Conservation (phyloP, 192 early-diverging fungal species). For the Obelidium mucronatum region DNA sequence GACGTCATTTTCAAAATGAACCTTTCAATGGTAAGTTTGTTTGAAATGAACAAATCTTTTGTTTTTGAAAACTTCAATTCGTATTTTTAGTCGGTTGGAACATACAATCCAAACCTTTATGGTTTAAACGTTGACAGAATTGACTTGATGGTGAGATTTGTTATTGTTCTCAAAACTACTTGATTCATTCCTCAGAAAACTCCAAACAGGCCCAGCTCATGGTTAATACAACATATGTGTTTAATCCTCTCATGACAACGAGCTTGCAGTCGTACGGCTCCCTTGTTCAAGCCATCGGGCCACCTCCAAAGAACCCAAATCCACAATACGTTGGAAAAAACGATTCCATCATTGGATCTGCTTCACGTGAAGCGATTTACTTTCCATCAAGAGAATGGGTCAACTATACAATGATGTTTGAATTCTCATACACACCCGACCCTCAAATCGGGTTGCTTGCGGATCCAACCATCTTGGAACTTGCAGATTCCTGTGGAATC, state of each 20-base stretch:
- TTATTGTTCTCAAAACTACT: neutral
- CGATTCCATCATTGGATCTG: conserved; percentile 14
- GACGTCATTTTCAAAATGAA: neutral
- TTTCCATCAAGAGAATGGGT: conserved; percentile 23
- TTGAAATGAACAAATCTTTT: neutral
- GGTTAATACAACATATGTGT: conserved; percentile 23
- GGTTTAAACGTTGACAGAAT: conserved; percentile 23
- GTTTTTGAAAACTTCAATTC: neutral
- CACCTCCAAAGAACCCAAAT: neutral
- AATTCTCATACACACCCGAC: conserved; percentile 30
- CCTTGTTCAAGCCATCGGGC: conserved; percentile 3
- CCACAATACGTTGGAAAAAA: neutral
- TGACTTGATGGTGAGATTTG: conserved; percentile 6
- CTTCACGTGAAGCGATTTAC: neutral
- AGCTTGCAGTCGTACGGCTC: neutral
- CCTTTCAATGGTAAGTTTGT: no score
- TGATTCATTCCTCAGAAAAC: neutral
- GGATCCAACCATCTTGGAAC: conserved; percentile 24
- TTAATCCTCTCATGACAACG: conserved; percentile 9
- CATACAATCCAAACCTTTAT: conserved; percentile 38
- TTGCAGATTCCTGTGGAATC: conserved; percentile 25
- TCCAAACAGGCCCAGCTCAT: conserved; percentile 3
- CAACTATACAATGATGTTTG: conserved; percentile 26
- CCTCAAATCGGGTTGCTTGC: conserved; percentile 11
- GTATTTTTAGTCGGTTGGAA: conserved; percentile 6